Conservation (phyloP, 2,329 filamentous ascomycete genomes). For the Colletotrichum australisinense region DNA sequence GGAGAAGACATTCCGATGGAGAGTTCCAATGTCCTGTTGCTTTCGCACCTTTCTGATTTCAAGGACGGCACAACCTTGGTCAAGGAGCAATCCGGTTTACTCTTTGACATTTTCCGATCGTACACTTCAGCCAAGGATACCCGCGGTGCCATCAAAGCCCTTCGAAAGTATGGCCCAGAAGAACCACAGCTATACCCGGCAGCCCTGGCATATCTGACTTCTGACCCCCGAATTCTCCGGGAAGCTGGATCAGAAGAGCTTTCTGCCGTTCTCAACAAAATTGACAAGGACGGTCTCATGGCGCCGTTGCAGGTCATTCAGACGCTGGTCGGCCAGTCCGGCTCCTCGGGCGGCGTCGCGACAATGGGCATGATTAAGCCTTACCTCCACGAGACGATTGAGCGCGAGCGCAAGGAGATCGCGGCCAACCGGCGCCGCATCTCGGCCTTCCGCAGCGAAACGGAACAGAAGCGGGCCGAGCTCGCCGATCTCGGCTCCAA, state of each 20-base stretch:
- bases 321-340: conserved; percentile 76
- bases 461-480: conserved; percentile 81
- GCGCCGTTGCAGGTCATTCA: conserved; percentile 97
- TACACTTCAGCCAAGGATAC: conserved; percentile 95
- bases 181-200: conserved; percentile 94
- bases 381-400: conserved; percentile 90
- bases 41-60: conserved; percentile 93
- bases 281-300: conserved; percentile 92
- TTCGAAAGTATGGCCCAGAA: conserved; percentile 90
- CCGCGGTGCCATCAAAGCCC: conserved; percentile 85
- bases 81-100: conserved; percentile 90
- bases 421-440: conserved; percentile 83
- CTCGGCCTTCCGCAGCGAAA: conserved; percentile 85
- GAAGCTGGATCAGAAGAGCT: conserved; percentile 89
- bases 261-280: conserved; percentile 81
- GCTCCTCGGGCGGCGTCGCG: conserved; percentile 70
- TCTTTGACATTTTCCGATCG: conserved; percentile 96
- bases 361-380: conserved; percentile 98
- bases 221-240: conserved; percentile 81
- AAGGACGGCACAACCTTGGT: conserved; percentile 91
- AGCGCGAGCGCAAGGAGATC: conserved; percentile 89
- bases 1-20: conserved; percentile 86
- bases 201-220: conserved; percentile 93
- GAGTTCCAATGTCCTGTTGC: conserved; percentile 90
- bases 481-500: conserved; percentile 81